Percentiles rank a stretch among this genome's conserved stretches.
These are phyloP conservation scores for Calamus simplicifolius DNA, from an alignment of 176 grass and related monocot genomes.

Conservation along the genomic window DNA sequence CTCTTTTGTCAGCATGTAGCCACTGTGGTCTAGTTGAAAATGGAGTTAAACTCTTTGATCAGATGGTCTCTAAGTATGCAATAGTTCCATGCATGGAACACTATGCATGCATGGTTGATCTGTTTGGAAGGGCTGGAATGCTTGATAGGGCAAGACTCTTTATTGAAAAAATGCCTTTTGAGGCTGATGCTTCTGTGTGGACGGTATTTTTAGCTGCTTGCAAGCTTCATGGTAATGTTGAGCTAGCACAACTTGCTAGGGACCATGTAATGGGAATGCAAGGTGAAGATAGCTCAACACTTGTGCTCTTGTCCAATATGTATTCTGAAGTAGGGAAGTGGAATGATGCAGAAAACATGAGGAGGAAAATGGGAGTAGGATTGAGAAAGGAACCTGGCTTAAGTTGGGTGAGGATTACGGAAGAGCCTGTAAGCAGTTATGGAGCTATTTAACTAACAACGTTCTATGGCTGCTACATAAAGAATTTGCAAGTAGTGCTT, in stretches of 20 bases:
- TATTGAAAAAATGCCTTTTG: conserved; percentile 24
- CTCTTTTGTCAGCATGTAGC: conserved; percentile 37
- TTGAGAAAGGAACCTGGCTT: conserved; percentile 26
- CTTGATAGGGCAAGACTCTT: conserved; percentile 25
- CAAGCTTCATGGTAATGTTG: conserved; percentile 37
- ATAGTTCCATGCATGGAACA: conserved; percentile 31
- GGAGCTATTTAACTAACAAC: not conserved
- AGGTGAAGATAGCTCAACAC: conserved; percentile 6
- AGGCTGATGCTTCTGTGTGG: conserved; percentile 33
- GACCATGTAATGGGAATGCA: conserved; percentile 16
- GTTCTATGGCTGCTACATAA: too few relatives aligned
- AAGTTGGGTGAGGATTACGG: conserved; percentile 19
- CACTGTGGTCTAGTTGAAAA: conserved; percentile 24
- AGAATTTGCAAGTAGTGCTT: too few relatives aligned
- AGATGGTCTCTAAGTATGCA: conserved; percentile 24
- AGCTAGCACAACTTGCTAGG: conserved; percentile 16
- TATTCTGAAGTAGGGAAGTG: conserved; percentile 27
- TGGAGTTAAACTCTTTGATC: conserved; percentile 28
- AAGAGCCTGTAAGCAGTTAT: conserved; percentile 1
- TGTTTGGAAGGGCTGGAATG: conserved; percentile 30
- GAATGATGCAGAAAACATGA: conserved; percentile 26
- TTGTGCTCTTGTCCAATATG: conserved; percentile 35
- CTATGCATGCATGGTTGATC: conserved; percentile 40
- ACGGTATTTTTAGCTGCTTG: conserved; percentile 25
- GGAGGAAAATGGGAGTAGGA: conserved; percentile 7